A percentile compares a stretch with the other conserved stretches of the same genome.
Conservation (phyloP, 2,329 filamentous ascomycete genomes). For the Lasiodiplodia hormozganensis region DNA sequence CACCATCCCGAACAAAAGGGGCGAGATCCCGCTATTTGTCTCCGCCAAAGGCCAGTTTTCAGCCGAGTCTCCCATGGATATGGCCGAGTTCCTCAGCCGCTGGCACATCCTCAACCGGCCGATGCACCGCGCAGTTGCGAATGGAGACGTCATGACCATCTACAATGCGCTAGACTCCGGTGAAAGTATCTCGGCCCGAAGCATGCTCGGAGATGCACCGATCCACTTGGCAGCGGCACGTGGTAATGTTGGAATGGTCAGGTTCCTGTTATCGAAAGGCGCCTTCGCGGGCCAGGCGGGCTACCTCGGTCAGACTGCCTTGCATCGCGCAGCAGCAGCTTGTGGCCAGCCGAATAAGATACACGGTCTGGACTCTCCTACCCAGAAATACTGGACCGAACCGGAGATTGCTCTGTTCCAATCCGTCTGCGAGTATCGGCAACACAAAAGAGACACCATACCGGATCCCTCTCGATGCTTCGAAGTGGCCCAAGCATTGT, state of each 20-base stretch:
- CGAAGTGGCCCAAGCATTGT: background rate
- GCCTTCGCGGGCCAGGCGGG: background rate
- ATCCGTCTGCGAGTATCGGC: conserved; percentile 9
- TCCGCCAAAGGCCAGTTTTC: conserved; percentile 1
- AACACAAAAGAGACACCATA: background rate
- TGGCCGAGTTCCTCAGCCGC: conserved; percentile 9
- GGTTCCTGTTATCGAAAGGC: background rate
- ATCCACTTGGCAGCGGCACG: conserved; percentile 11
- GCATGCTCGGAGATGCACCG: conserved; percentile 21
- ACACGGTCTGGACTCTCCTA: background rate
- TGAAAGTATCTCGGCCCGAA: background rate
- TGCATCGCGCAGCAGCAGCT: conserved; percentile 7
- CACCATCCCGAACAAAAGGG: conserved; percentile 10
- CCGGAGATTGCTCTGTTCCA: background rate
- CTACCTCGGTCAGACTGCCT: conserved; percentile 10
- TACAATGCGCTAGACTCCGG: background rate
- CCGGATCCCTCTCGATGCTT: background rate
- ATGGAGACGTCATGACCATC: background rate
- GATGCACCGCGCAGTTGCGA: conserved; percentile 6
- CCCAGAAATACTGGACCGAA: conserved; percentile 2
- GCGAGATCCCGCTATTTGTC: conserved; percentile 16
- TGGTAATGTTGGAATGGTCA: conserved; percentile 2
- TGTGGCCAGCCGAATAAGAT: background rate
- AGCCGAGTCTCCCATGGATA: background rate
- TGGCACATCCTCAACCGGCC: conserved; percentile 22